Base-by-base conservation (phyloP, 208 protist genomes). In the Crithidia bombi region DNA sequence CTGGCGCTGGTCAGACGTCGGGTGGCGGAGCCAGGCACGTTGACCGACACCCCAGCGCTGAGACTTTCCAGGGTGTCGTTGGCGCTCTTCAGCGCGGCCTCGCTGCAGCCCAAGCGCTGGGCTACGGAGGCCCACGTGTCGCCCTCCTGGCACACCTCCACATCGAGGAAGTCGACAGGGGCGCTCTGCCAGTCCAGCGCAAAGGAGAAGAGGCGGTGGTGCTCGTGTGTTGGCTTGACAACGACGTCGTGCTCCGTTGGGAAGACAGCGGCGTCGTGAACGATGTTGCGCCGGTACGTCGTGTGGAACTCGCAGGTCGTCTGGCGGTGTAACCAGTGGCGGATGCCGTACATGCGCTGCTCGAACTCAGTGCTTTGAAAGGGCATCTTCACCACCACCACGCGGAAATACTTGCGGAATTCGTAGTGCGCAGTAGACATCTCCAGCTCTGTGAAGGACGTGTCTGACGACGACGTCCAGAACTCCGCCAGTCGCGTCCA, bases 351-450 rank as follows among this genome's bases (percentile, higher is more conserved):
- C 64, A 96, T 85, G 26, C 92, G 87, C 75, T 95, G 86, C 73
- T 96, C 92, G 73, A 96, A 93, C 75, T 94, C 87, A 14, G 87
- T 93, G 61, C 89, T 94, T 55, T 93, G 87, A 63, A 96, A 96
- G 5, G 92, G 92, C 67, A 96, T 63, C 62, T 94, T 94, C 19
- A 94, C 81, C 14, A 95, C 81, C 38, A 96, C 83, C 9, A 91
- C 82, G 41, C 89, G 89, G 69, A 95, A 96, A 67, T 86, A 92
- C 77, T 93, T 93, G 62, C 92, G 77, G 66, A 94, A 96, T 67
- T 96, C 89, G 76, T 93, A 94, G 69, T 94, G 86, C 21, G 87
- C 77, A n/a, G 92, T 94, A 1, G 89, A 94, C 89, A 93, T 95
- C 55, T 96, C 92, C 33, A 94, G 54, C 47, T 95, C 87, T 5